Conservation (phyloP, 208 protist genomes). For the Porcisia hertigi region DNA sequence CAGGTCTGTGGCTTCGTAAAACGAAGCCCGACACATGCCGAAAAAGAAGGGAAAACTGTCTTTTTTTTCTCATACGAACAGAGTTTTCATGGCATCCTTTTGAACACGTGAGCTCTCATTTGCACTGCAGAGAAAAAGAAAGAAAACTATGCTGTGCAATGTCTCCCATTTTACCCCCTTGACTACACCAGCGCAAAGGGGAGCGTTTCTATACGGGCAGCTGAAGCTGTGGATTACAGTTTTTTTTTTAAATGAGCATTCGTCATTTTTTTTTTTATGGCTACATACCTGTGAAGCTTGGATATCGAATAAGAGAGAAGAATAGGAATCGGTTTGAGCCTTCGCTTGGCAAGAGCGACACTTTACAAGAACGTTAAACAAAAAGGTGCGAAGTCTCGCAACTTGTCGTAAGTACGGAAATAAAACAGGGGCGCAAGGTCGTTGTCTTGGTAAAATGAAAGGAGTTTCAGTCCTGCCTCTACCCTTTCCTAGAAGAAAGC, state of each 20-base stretch:
- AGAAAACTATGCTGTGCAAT: too few relatives aligned
- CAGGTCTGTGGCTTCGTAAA: neutral
- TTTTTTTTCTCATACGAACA: neutral
- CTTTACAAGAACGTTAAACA: neutral
- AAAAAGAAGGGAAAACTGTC: neutral
- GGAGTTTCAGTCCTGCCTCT: neutral
- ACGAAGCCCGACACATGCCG: neutral
- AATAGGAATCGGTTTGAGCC: too few relatives aligned
- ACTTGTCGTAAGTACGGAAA: neutral
- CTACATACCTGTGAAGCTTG: neutral
- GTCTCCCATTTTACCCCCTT: neutral
- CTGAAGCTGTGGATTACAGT: neutral
- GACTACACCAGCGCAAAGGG: neutral
- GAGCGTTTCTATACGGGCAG: neutral
- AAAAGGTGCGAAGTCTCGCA: neutral
- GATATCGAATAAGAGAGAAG: neutral
- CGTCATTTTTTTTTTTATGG: neutral
- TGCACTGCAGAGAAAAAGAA: neutral
- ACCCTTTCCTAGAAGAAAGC: slow-evolving; percentile 9
- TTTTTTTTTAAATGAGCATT: neutral
- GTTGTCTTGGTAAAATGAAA: neutral
- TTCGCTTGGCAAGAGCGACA: neutral
- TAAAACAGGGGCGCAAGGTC: neutral
- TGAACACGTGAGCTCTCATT: neutral
- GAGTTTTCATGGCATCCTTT: neutral